Base-by-base conservation (phyloP, 1,139 yeast genomes). In the Blastobotrys elegans region DNA sequence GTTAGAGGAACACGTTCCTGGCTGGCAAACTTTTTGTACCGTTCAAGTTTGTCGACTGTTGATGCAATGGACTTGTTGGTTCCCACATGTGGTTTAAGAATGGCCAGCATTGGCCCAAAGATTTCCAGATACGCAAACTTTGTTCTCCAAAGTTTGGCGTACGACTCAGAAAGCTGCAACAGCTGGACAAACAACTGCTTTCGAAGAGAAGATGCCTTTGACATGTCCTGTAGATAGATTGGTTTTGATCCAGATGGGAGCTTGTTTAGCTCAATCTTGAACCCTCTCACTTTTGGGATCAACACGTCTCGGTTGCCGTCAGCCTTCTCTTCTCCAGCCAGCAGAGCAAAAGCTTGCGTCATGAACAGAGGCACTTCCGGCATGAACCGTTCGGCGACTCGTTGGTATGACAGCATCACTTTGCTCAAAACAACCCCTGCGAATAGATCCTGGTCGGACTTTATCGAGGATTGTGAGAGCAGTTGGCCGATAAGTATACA, bases 301-400 rank as follows among this genome's bases (percentile, higher is more conserved):
- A 20, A 20, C 8, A 36, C 26, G 29, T 18, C 40, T 30, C 17
- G 6, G 4, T 5, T 5, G 13, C n/a, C 33, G 6, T 30, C 17
- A 7, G 13, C n/a, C 2, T 18, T 21, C 13, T 10, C 16, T 4
- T 6, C 5, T 4, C 22, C 17, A 13, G 37, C 14, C 17, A 33
- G 22, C 17, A 32, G 3, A 4, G 22, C 4, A 31, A 42, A 24
- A 8, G 45, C 38, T 17, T 24, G 36, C 11, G 2, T 5, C 4
- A 42, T n/a, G 14, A 42, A 84, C 47, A 71, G 73, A 13, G 77
- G 67, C 21, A 84, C 75, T 64, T 94, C 98, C 0, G 98, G 98
- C 43, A 84, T 71, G 56, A 73, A 82, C 58, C 98, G 74, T 64
- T 87, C 84, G 30, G 97, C 79, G 31, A 84, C 64, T 50, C 88